Base-by-base conservation (phyloP, 2,329 filamentous ascomycete species). In the Neonectria ditissima region DNA sequence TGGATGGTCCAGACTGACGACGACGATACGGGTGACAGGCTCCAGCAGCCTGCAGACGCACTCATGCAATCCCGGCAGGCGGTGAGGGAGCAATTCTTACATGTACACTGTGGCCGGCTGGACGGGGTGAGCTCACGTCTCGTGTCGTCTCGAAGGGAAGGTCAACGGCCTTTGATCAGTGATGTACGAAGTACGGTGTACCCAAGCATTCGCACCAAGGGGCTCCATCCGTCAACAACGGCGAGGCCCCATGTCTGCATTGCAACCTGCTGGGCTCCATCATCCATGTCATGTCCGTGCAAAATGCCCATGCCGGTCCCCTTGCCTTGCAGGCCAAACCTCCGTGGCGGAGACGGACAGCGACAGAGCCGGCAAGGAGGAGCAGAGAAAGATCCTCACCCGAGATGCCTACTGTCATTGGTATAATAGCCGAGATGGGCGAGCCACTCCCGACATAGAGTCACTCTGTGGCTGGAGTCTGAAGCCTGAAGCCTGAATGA, bases 11-110 rank as follows among this genome's bases (percentile, higher is more conserved):
- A 59, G 57, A 30, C 20, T 41, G 58, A 65, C 56, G 67, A 62
- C 61, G 56, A 63, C 58, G 57, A 62, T 55, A 57, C 62, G 51
- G 62, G 51, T 53, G 57, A 55, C 62, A 57, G 64, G 65, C 60
- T 55, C 67, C 65, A 69, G 65, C 54, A 37, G 41, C 65, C 55
- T 62, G 69, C 69, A 71, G 65, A 62, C 28, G 48, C 53, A 63
- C 63, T 69, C 55, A 62, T 70, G 68, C 66, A 70, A 55, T 50
- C 55, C 59, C 59, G 58, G 69, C 66, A 69, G 68, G 71, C 70
- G 70, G 71, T 73, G 71, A 73, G 65, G 59, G 58, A 48, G 53
- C 44, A 50, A n/a, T 48, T 48, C 24, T 58, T 28, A 57, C n/a
- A n/a, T n/a, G n/a, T n/a, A n/a, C 55, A 47, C 57, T 68, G 52